Percentiles rank a stretch among this genome's conserved stretches.
These are phyloP conservation scores for Turritis glabra DNA, from an alignment of 345 rosid genomes.

Conservation along the genomic window DNA sequence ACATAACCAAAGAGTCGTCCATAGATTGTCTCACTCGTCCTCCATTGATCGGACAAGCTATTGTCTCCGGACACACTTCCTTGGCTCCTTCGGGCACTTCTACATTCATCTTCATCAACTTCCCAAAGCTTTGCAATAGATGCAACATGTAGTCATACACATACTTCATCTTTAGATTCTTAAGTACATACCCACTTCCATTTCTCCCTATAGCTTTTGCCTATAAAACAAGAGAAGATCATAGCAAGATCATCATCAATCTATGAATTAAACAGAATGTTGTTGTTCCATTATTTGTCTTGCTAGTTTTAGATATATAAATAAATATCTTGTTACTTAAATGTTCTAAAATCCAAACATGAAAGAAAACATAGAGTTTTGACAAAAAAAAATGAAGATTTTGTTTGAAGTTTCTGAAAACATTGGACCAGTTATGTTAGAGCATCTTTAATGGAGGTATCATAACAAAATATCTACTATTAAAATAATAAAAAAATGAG, in stretches of 20 bases:
- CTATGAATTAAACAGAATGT: too few relatives aligned
- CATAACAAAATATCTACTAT: too few relatives aligned
- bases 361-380: not conserved
- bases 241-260: conserved; percentile 1
- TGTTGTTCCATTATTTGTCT: too few relatives aligned
- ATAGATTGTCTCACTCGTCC: conserved; percentile 41
- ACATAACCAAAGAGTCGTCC: conserved; percentile 46
- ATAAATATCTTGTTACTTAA: not conserved
- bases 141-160: conserved; percentile 61
- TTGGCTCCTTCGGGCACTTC: conserved; percentile 42
- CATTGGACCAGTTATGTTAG: not conserved
- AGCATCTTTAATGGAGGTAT: too few relatives aligned
- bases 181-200: conserved; percentile 39
- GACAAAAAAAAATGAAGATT: not conserved
- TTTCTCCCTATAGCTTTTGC: conserved; percentile 45
- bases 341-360: not conserved
- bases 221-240: conserved; percentile 19
- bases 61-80: conserved; percentile 51
- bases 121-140: conserved; percentile 45
- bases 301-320: not conserved
- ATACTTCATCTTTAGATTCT: conserved; percentile 43
- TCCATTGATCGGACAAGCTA: conserved; percentile 44
- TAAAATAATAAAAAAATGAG: too few relatives aligned
- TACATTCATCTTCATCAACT: conserved; percentile 46
- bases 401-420: not conserved